A percentile compares a stretch with the other conserved stretches of the same genome.
Evolutionary conservation across 352 stramenopile species (phyloP).

Genomic region (Pythium volutum): DNA sequence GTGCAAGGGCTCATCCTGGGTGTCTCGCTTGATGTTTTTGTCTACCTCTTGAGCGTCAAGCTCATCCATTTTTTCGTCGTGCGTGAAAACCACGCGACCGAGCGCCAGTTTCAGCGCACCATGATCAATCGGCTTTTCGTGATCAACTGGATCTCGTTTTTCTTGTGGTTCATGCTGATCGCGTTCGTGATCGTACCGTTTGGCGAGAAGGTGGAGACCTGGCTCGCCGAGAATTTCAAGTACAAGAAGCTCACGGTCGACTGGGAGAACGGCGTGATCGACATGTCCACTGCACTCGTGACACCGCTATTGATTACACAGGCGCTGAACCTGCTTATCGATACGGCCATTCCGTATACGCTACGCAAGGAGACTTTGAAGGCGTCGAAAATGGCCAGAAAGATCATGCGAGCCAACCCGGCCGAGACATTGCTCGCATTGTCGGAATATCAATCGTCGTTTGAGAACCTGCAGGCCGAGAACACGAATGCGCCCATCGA

Average conservation of each 20-base stretch:
- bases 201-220: slow-evolving; percentile 72
- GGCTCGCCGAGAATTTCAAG: slow-evolving; percentile 72
- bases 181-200: slow-evolving; percentile 87
- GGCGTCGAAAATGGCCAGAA: slow-evolving; percentile 70
- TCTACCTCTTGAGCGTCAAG: slow-evolving; percentile 82
- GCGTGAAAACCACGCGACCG: slow-evolving; percentile 79
- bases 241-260: slow-evolving; percentile 80
- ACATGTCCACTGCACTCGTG: slow-evolving; percentile 86
- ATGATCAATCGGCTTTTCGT: slow-evolving; percentile 86
- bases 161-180: slow-evolving; percentile 88
- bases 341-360: slow-evolving; percentile 67
- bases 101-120: slow-evolving; percentile 77
- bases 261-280: slow-evolving; percentile 83
- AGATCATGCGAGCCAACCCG: slow-evolving; percentile 80
- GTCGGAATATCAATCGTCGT: slow-evolving; percentile 80
- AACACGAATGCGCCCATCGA: slow-evolving; percentile 35
- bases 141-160: slow-evolving; percentile 91
- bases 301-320: slow-evolving; percentile 84
- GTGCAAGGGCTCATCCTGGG: slow-evolving; percentile 78
- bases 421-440: slow-evolving; percentile 77
- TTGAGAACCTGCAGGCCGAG: slow-evolving; percentile 56
- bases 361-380: slow-evolving; percentile 64
- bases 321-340: slow-evolving; percentile 81
- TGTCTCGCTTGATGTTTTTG: slow-evolving; percentile 80
- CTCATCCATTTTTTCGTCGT: slow-evolving; percentile 81